phyloP scores from a whole-genome alignment of 1,284 basidiomycete genomes.

The Ustanciosporium gigantosporum region DNA sequence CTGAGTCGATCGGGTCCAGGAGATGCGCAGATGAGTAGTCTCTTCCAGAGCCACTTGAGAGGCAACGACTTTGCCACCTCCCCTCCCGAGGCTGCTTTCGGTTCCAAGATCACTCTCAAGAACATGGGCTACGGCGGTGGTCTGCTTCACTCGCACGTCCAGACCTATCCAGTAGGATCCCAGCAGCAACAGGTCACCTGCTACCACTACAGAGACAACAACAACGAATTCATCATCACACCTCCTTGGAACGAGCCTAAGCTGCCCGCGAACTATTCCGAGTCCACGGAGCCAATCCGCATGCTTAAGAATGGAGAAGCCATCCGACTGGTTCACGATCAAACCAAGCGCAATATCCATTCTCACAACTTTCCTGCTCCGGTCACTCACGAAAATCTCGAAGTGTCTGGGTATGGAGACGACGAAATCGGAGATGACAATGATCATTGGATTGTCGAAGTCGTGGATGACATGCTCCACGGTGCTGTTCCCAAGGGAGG shows the following conservation, averaged over 20 bases:
- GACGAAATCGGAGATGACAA: slow-evolving; percentile 80
- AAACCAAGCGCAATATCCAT: slow-evolving; percentile 89
- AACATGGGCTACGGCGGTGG: slow-evolving; percentile 98
- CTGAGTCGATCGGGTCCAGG: slow-evolving; percentile 92
- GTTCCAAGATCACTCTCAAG: slow-evolving; percentile 89
- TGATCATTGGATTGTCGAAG: slow-evolving; percentile 90
- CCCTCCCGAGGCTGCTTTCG: slow-evolving; percentile 75
- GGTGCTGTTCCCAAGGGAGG: slow-evolving; percentile 68
- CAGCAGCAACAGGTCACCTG: slow-evolving; percentile 96
- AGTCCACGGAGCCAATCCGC: slow-evolving; percentile 54
- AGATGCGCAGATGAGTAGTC: slow-evolving; percentile 95
- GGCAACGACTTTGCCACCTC: slow-evolving; percentile 85
- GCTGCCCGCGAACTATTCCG: slow-evolving; percentile 41
- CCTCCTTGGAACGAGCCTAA: slow-evolving; percentile 73
- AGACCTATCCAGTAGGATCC: slow-evolving; percentile 90
- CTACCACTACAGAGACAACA: slow-evolving; percentile 98
- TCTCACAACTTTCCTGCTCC: slow-evolving; percentile 86
- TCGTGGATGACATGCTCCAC: slow-evolving; percentile 77
- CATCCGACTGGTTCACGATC: slow-evolving; percentile 77
- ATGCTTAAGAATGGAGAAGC: slow-evolving; percentile 78
- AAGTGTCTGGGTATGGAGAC: slow-evolving; percentile 92
- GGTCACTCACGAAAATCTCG: slow-evolving; percentile 84
- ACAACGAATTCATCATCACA: slow-evolving; percentile 87
- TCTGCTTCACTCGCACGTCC: slow-evolving; percentile 91
- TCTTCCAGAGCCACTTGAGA: slow-evolving; percentile 94